phyloP scores from a whole-genome alignment of 2,329 filamentous ascomycete species.

The Penicillium psychrosexuale region DNA sequence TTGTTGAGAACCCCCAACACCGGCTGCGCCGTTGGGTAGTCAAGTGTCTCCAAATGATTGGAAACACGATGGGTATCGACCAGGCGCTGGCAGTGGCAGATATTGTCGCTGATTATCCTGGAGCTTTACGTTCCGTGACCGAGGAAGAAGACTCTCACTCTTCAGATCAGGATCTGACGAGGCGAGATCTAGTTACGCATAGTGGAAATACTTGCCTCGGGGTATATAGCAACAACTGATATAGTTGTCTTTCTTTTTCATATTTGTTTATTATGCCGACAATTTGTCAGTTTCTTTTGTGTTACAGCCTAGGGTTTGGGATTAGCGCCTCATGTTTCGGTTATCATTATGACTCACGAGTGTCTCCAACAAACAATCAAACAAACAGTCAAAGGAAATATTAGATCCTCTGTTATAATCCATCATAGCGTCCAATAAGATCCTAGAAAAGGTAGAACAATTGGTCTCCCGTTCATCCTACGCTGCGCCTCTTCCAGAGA shows the following conservation, averaged over 20 bases:
- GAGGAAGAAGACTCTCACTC: conserved; percentile 18
- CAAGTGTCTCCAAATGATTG: conserved; percentile 33
- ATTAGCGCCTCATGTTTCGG: not conserved
- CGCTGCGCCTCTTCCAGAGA: not conserved
- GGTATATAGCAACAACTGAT: not conserved
- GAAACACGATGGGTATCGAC: conserved; percentile 37
- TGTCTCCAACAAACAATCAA: not conserved
- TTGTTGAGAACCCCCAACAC: conserved; percentile 28
- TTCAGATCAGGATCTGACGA: not conserved
- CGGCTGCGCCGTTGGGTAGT: conserved; percentile 33
- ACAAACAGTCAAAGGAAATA: not conserved
- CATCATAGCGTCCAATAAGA: not conserved
- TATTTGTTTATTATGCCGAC: not conserved
- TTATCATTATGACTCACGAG: not conserved
- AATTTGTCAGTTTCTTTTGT: not conserved
- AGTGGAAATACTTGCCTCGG: conserved; percentile 1
- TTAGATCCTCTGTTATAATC: not conserved
- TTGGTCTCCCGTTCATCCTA: not conserved
- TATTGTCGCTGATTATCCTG: conserved; percentile 29
- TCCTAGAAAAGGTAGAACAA: not conserved
- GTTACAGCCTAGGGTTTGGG: not conserved
- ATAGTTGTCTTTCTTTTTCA: not conserved
- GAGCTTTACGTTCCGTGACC: conserved; percentile 22
- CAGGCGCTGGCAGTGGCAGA: conserved; percentile 38
- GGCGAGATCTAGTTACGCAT: not conserved